Percentiles rank a stretch among this genome's conserved stretches.
Conservation (phyloP, 2,329 filamentous ascomycete species). For the Alternaria triticina region DNA sequence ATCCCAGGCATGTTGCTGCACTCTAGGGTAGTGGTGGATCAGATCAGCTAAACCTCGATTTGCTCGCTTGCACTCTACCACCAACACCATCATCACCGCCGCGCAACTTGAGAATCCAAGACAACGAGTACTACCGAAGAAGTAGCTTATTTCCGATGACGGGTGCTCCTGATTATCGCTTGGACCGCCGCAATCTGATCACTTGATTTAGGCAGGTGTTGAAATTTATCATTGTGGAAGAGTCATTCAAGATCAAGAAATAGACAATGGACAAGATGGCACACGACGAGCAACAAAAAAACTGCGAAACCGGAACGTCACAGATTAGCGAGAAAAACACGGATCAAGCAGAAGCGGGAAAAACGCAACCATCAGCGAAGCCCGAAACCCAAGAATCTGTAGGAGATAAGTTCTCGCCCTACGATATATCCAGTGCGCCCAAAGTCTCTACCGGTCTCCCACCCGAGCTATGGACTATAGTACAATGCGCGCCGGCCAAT, state of each 20-base stretch:
- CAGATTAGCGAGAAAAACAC: neutral
- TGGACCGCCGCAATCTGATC: neutral
- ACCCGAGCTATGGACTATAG: conserved; percentile 44
- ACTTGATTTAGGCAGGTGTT: neutral
- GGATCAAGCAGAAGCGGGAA: too few relatives aligned
- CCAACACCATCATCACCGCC: neutral
- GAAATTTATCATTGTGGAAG: neutral
- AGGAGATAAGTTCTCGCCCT: conserved; percentile 41
- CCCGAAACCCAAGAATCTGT: neutral
- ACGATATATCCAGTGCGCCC: conserved; percentile 34
- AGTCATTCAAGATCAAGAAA: neutral
- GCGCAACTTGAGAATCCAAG: neutral
- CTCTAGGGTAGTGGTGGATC: neutral
- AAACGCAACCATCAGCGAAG: neutral
- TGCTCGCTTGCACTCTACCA: conserved; percentile 10
- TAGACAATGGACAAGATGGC: neutral
- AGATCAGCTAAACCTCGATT: conserved; percentile 1
- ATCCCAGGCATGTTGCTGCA: neutral
- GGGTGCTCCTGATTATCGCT: neutral
- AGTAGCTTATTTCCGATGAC: neutral
- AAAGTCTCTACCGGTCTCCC: conserved; percentile 38
- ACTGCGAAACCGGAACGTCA: neutral
- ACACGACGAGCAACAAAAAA: neutral
- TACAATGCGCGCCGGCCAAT: conserved; percentile 57
- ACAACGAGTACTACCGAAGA: neutral